Base-by-base conservation (phyloP, 2,329 filamentous ascomycete genomes). In the Decorospora gaudefroyi region DNA sequence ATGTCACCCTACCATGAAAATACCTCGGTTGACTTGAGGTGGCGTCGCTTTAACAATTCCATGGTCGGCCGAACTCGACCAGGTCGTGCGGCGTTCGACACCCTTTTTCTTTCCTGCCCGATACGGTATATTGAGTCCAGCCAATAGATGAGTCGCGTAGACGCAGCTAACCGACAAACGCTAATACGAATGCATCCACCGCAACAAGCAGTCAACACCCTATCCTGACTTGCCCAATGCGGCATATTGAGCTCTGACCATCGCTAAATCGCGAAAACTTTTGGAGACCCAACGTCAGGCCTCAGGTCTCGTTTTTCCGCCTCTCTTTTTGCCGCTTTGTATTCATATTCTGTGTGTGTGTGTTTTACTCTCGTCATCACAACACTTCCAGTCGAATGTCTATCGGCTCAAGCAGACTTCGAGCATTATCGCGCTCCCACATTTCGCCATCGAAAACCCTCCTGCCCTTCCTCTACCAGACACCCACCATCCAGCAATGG, bases 381-480 rank as follows among this genome's bases (percentile, higher is more conserved):
- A 4, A n/a, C 26, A 22, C 6, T 18, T 17, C 17, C 23, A 16
- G 49, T 51, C 55, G 32, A n/a, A 69, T 69, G 65, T 66, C 65
- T 61, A 46, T 56, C 52, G 66, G 59, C 43, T 60, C 55, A 17
- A 58, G 44, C 38, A 57, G 64, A 13, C 21, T 62, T 54, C 67
- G 59, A 64, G 60, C 56, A 58, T 59, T 57, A 36, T 63, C 52
- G 57, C 70, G 57, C 53, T 65, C 46, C 49, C 64, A 42, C 41
- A 48, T 40, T 47, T 48, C 35, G 74, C 38, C 48, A 10, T 31
- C 57, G 5, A 64, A 57, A 45, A 78, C 80, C 5, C 68, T 83
- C 10, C 70, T 84, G 4, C 83, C 85, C 0, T 90, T 90, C 44
- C 76, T 90, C 5, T 90, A 89, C 62, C 84, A 87, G 53, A 90